Evolutionary conservation across 306 rosid species (phyloP).

Genomic region (Rosa persica): DNA sequence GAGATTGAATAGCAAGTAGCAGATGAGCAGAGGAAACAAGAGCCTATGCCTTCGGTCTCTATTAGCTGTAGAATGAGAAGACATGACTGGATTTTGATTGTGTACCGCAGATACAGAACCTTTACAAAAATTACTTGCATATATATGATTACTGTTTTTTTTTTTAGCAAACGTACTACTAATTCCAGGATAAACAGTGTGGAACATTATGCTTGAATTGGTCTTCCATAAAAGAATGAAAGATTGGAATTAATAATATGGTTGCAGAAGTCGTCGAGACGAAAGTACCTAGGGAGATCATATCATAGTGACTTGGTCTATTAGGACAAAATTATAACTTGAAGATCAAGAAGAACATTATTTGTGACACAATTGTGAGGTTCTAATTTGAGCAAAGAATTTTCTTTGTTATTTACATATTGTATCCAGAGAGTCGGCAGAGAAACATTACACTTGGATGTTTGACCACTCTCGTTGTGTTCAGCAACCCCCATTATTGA

Average conservation of each 20-base stretch:
- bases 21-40: slow-evolving; percentile 8
- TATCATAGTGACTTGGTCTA: background rate
- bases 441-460: background rate
- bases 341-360: background rate
- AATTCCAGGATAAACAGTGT: background rate
- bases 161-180: background rate
- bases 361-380: background rate
- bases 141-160: background rate
- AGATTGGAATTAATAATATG: background rate
- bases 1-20: background rate
- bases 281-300: background rate
- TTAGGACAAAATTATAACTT: background rate
- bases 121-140: background rate
- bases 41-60: slow-evolving; percentile 14
- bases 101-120: background rate
- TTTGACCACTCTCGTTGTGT: background rate
- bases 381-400: background rate
- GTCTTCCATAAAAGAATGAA: background rate
- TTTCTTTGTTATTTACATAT: background rate
- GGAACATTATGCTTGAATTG: background rate
- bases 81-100: background rate
- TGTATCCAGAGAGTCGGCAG: background rate
- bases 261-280: background rate
- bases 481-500: background rate
- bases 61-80: background rate